Percentiles rank a stretch among this genome's conserved stretches.
Conservation (phyloP, 1,284 basidiomycete genomes). For the Melampsora larici-populina region DNA sequence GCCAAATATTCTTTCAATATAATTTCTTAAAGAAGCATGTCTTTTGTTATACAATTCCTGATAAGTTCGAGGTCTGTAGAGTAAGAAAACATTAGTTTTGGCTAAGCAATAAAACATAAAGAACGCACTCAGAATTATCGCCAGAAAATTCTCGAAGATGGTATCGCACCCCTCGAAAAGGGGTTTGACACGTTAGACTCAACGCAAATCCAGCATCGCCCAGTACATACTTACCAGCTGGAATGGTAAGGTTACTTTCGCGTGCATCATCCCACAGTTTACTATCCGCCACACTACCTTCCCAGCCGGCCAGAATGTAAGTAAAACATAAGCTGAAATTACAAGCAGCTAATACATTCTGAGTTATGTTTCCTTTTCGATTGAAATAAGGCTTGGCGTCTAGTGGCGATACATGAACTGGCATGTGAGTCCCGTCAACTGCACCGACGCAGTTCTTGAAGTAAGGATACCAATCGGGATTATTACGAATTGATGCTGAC, state of each 20-base stretch:
- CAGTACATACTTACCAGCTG: neutral
- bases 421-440: too few relatives aligned
- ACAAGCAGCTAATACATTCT: slow-evolving; percentile 54
- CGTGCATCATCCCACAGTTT: slow-evolving; percentile 48
- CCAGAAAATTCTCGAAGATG: too few relatives aligned
- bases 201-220: slow-evolving; percentile 25
- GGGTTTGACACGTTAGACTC: slow-evolving; percentile 51
- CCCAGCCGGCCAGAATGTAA: slow-evolving; percentile 54
- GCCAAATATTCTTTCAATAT: too few relatives aligned
- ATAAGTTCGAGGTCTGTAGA: neutral
- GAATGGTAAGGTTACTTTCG: neutral
- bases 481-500: too few relatives aligned
- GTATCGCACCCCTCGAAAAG: too few relatives aligned
- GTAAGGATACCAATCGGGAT: too few relatives aligned
- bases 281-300: too few relatives aligned
- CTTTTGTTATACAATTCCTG: slow-evolving; percentile 4
- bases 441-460: too few relatives aligned
- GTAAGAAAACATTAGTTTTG: too few relatives aligned
- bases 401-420: too few relatives aligned
- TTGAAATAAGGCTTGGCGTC: too few relatives aligned
- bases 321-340: slow-evolving; percentile 51
- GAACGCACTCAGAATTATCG: too few relatives aligned
- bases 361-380: slow-evolving; percentile 50
- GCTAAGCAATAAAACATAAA: slow-evolving; percentile 48
- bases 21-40: slow-evolving; percentile 1